Percentiles rank a stretch among this genome's conserved stretches.
Evolutionary conservation across 352 stramenopile genomes (phyloP).

Genomic region (Phytophthora foliorum): DNA sequence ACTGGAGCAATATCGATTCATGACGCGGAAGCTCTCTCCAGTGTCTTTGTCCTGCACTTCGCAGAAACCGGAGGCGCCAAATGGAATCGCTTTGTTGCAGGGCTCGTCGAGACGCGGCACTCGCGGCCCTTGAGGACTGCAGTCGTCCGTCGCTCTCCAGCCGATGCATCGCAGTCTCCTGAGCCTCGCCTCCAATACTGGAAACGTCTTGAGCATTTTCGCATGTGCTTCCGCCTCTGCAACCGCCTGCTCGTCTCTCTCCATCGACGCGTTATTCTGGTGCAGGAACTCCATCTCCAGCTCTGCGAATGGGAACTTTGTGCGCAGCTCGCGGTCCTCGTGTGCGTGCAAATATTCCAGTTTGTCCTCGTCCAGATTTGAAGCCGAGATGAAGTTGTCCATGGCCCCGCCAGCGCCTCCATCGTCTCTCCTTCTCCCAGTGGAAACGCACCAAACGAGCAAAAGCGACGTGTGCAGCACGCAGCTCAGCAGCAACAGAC

Average conservation of each 20-base stretch:
- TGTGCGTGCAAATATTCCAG: constrained; percentile 28
- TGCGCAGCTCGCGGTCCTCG: constrained; percentile 27
- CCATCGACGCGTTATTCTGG: constrained; percentile 15
- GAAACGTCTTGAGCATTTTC: constrained; percentile 24
- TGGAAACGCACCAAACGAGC: constrained; percentile 26
- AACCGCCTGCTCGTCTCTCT: constrained; percentile 20
- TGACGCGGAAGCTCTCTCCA: constrained; percentile 45
- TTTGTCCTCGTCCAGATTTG: constrained; percentile 16
- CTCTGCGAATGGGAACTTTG: constrained; percentile 31
- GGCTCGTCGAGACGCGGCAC: constrained; percentile 24
- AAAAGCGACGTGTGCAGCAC: constrained; percentile 29
- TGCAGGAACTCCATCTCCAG: constrained; percentile 32
- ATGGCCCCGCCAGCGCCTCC: not conserved
- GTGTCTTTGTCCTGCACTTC: constrained; percentile 46
- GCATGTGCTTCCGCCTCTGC: constrained; percentile 26
- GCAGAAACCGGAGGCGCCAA: constrained; percentile 31
- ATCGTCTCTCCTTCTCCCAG: not conserved
- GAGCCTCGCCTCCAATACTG: constrained; percentile 25
- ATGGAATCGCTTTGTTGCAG: constrained; percentile 29
- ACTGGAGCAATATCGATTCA: constrained; percentile 47
- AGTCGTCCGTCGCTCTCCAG: constrained; percentile 33
- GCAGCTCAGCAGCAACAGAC: constrained; percentile 21
- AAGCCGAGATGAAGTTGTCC: constrained; percentile 22
- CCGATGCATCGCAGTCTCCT: constrained; percentile 34
- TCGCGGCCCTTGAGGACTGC: constrained; percentile 21